phyloP scores from a whole-genome alignment of 2,329 filamentous ascomycete species.

The Fonsecaea pedrosoi region DNA sequence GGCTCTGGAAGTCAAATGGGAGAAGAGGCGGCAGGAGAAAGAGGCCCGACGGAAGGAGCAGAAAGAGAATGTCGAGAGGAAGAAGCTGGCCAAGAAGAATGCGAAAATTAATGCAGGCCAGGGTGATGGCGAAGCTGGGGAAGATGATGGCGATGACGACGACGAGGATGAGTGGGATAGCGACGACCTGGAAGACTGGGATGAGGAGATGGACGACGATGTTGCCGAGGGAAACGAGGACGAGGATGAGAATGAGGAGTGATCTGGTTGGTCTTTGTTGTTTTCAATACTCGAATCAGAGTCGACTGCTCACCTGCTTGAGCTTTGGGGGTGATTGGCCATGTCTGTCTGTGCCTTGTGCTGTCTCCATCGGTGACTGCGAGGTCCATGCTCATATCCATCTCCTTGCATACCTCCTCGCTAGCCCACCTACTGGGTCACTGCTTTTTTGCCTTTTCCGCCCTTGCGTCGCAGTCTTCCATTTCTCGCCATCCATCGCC shows the following conservation, averaged over 20 bases:
- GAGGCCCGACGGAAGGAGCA: constrained; percentile 81
- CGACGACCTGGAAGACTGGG: constrained; percentile 51
- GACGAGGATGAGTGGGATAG: constrained; percentile 59
- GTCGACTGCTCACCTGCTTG: neutral
- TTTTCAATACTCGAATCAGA: neutral
- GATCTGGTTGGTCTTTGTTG: constrained; percentile 26
- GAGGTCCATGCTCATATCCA: neutral
- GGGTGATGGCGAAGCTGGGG: constrained; percentile 56
- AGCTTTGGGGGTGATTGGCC: neutral
- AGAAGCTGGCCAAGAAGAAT: constrained; percentile 69
- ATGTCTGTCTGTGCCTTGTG: neutral
- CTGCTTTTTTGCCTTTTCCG: neutral
- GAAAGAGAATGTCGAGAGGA: constrained; percentile 87
- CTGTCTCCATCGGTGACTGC: neutral
- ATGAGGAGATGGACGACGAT: constrained; percentile 41
- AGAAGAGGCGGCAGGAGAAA: constrained; percentile 77
- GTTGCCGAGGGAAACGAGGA: constrained; percentile 31
- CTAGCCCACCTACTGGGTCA: neutral
- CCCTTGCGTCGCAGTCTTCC: neutral
- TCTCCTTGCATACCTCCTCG: neutral
- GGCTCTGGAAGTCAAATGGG: constrained; percentile 82
- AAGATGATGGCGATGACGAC: constrained; percentile 61
- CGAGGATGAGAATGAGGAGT: constrained; percentile 54
- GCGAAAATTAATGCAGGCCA: constrained; percentile 51
- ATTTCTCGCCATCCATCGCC: neutral